Evolutionary conservation across 805 yeast species (phyloP), one percentile per base, ranked within the genome.

Genomic region (Myxozyma nipponensis): DNA sequence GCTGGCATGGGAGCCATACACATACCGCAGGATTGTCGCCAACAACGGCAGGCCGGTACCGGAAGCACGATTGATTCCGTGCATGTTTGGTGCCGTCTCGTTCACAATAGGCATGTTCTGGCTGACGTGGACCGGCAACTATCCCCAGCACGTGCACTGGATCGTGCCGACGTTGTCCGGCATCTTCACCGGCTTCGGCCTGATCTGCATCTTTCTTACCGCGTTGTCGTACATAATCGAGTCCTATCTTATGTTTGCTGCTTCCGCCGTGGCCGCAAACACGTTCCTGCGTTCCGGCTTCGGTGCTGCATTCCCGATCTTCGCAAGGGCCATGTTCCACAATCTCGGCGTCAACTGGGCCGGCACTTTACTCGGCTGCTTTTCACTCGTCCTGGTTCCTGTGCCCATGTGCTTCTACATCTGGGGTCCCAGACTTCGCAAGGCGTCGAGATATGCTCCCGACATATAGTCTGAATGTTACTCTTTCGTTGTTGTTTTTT

Each of bases 91-190:
- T 34, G 77, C 81, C 36, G 53, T 82, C 49, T 64, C 73, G 13
- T 84, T 84, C 70, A 81, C 87, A 39, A 71, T 77, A 49, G 91
- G 91, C 49, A 70, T 85, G 55, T 71, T 85, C 57, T 84, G 90
- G 91, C 73, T 85, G 63, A 77, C 84, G 50, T 85, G 91, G 91
- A 73, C 87, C 21, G 90, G 90, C 67, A 74, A 77, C 59, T 85
- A 78, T 65, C 79, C 76, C 43, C 65, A 79, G 17, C 67, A 66
- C 40, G 74, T 84, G 41, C 90, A 80, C 60, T 89, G 91, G 91
- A 82, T 81, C 61, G 86, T 78, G n/a, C 93, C 95, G 37, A 77
- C 84, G 1, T 68, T 79, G 25, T 79, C 86, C 25, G 84, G 86
- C 56, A 53, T 77, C 2, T 75, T 82, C 62, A 75, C 79, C 35